Evolutionary conservation across 2,329 filamentous ascomycete species (phyloP).

Genomic region (Orbilia quercus): DNA sequence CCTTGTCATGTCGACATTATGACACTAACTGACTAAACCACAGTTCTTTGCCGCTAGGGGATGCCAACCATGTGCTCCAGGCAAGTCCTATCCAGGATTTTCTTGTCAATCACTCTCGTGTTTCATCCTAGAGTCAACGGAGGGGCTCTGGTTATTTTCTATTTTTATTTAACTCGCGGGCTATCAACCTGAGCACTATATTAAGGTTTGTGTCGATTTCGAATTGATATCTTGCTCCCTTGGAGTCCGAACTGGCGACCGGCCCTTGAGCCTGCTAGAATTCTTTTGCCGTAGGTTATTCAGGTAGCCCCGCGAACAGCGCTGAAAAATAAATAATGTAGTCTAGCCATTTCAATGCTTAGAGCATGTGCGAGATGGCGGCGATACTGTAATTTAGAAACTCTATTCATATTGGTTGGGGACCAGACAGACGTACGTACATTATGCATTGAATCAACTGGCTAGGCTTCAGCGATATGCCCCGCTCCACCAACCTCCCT

Average conservation of each 20-base stretch:
- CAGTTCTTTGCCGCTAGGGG: constrained; percentile 35
- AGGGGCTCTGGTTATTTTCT: too few relatives aligned
- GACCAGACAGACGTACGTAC: not conserved
- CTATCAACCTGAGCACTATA: too few relatives aligned
- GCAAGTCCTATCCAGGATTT: constrained; percentile 3
- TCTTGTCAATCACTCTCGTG: not conserved
- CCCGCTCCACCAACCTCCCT: constrained; percentile 51
- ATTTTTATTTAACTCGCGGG: too few relatives aligned
- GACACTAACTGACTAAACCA: constrained; percentile 32
- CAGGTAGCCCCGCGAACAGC: constrained; percentile 48
- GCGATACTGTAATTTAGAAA: constrained; percentile 19
- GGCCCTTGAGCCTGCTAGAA: not conserved
- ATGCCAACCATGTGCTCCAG: constrained; percentile 29
- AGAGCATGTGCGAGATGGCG: constrained; percentile 19
- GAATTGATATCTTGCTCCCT: too few relatives aligned
- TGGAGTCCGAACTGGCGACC: not conserved
- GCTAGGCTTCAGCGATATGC: constrained; percentile 20
- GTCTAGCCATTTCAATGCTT: constrained; percentile 12
- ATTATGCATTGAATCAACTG: constrained; percentile 26
- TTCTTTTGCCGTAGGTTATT: too few relatives aligned
- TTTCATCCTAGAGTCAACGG: too few relatives aligned
- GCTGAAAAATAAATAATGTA: constrained; percentile 35
- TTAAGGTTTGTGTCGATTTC: not conserved
- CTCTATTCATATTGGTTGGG: constrained; percentile 38
- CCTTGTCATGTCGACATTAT: constrained; percentile 55